Evolutionary conservation across 495 filamentous ascomycete species (phyloP).

Genomic region (Xylaria bambusicola): DNA sequence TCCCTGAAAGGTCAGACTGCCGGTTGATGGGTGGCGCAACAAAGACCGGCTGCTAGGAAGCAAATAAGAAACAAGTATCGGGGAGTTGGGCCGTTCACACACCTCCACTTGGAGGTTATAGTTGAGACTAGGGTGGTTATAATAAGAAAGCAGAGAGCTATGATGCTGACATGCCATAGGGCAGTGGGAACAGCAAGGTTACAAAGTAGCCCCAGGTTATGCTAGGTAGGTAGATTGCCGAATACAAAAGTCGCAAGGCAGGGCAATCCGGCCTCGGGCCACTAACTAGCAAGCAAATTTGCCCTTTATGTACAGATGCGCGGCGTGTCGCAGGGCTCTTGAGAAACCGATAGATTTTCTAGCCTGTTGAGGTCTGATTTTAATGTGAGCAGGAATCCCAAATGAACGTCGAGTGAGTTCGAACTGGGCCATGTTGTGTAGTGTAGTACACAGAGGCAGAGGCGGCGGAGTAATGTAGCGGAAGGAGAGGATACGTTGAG

Average conservation of each 20-base stretch:
- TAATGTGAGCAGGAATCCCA: constrained; percentile 6
- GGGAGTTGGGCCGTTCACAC: constrained; percentile 33
- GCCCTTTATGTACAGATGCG: constrained; percentile 10
- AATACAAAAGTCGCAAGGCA: constrained; percentile 26
- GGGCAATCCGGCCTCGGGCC: constrained; percentile 29
- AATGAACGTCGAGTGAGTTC: not conserved
- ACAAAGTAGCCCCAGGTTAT: constrained; percentile 31
- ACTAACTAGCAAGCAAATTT: constrained; percentile 27
- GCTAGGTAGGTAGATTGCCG: constrained; percentile 37
- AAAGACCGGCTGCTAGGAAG: constrained; percentile 30
- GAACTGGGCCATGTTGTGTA: not conserved
- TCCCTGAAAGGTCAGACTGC: constrained; percentile 39
- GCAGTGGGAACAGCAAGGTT: constrained; percentile 37
- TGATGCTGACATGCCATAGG: constrained; percentile 46
- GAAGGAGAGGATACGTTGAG: not conserved
- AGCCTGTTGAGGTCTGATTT: constrained; percentile 11
- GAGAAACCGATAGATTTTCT: constrained; percentile 16
- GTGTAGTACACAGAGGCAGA: constrained; percentile 11
- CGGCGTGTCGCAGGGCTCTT: constrained; percentile 1
- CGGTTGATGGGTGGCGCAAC: constrained; percentile 36
- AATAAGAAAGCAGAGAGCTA: constrained; percentile 44
- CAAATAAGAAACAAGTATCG: constrained; percentile 21
- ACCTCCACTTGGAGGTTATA: constrained; percentile 43
- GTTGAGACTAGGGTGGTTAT: constrained; percentile 45
- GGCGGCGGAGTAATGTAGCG: constrained; percentile 8